Conservation (phyloP, 208 protist genomes). For the Leishmania gerbilli region DNA sequence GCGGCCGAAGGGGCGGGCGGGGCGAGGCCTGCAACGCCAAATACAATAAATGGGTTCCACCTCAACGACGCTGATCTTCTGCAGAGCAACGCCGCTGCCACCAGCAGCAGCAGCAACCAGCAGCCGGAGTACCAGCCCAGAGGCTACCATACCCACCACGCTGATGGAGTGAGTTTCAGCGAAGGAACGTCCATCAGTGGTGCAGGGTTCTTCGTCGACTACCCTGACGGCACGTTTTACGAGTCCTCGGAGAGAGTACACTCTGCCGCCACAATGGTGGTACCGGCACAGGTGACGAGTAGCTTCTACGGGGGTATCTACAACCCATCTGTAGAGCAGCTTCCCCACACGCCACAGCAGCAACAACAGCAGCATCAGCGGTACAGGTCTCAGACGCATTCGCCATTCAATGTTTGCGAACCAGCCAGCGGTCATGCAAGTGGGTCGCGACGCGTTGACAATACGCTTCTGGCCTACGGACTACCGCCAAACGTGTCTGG, state of each 20-base stretch:
- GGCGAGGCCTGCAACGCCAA: neutral
- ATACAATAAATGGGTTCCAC: neutral
- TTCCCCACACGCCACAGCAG: neutral
- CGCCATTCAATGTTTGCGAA: neutral
- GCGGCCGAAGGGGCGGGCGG: neutral
- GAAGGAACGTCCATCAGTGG: neutral
- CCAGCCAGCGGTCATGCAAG: no score
- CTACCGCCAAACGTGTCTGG: neutral
- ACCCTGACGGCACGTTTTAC: constrained; percentile 10
- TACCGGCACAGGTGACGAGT: constrained; percentile 11
- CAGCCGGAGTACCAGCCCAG: constrained; percentile 3
- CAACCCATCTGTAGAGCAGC: constrained; percentile 5
- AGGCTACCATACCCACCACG: neutral
- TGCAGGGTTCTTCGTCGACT: neutral
- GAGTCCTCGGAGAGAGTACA: constrained; percentile 7
- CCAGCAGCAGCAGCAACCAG: neutral
- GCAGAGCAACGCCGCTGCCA: neutral
- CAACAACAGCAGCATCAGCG: constrained; percentile 2
- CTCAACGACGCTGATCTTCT: constrained; percentile 3
- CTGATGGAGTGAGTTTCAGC: neutral
- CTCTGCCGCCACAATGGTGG: constrained; percentile 9
- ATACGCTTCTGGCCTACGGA: neutral
- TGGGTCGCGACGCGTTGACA: neutral
- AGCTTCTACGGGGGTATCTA: constrained; percentile 24
- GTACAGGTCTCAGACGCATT: neutral